A percentile compares a stretch with the other conserved stretches of the same genome.
Evolutionary conservation across 2,329 filamentous ascomycete species (phyloP).

Genomic region (Aspergillus persii): DNA sequence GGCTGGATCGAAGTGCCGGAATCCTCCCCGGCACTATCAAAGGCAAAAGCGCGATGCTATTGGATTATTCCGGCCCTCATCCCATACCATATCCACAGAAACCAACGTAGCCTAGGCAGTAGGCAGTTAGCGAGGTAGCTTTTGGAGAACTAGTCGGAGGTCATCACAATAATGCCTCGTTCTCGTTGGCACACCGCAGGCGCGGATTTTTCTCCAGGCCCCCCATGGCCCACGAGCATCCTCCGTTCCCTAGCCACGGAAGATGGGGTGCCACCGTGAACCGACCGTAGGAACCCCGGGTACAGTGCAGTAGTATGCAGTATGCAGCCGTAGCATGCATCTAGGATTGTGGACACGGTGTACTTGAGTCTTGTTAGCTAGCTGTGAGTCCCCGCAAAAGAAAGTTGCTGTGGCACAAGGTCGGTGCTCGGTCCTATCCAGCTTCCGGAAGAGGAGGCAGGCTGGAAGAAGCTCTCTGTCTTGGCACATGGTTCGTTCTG

Average conservation of each 20-base stretch:
- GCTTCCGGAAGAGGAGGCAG: neutral
- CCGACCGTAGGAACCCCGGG: neutral
- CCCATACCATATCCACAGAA: neutral
- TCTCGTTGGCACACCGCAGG: neutral
- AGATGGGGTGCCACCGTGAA: neutral
- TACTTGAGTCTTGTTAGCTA: neutral
- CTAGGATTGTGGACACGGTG: constrained; percentile 12
- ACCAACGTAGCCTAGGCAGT: neutral
- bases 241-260: neutral
- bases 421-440: constrained; percentile 8
- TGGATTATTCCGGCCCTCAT: neutral
- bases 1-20: constrained; percentile 6
- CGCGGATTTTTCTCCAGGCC: neutral
- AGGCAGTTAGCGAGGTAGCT: neutral
- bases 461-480: neutral
- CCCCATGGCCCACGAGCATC: neutral
- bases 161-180: neutral
- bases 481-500: neutral
- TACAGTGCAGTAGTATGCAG: neutral
- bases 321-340: constrained; percentile 3
- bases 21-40: constrained; percentile 5
- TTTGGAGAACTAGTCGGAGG: neutral
- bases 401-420: constrained; percentile 1
- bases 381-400: neutral
- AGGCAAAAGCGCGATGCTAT: neutral